phyloP scores from a whole-genome alignment of 2,329 filamentous ascomycete species.

The Pezicula carpinea region DNA sequence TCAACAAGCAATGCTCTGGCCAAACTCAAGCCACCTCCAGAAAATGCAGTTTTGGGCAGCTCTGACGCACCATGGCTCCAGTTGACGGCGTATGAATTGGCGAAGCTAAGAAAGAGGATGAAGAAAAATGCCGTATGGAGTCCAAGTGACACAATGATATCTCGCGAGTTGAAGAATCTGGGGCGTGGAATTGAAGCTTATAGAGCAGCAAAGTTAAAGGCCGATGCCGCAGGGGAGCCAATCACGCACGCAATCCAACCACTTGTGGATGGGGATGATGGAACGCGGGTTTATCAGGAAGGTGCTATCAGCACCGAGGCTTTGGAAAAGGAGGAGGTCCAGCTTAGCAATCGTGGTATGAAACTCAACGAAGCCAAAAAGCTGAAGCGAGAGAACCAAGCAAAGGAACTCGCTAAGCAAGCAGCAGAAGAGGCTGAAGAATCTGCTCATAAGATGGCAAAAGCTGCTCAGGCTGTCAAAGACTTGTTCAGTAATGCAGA shows the following conservation, averaged over 20 bases:
- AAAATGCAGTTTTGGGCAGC: slow-evolving; percentile 54
- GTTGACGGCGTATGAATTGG: slow-evolving; percentile 60
- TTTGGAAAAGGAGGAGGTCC: slow-evolving; percentile 49
- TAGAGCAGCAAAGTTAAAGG: slow-evolving; percentile 56
- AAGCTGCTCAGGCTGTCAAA: slow-evolving; percentile 42
- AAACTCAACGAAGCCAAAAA: slow-evolving; percentile 77
- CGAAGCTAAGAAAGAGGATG: slow-evolving; percentile 74
- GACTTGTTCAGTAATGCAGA: slow-evolving; percentile 27
- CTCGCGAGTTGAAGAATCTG: slow-evolving; percentile 67
- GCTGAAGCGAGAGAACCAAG: slow-evolving; percentile 68
- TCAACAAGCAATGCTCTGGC: slow-evolving; percentile 32
- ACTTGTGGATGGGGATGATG: slow-evolving; percentile 24
- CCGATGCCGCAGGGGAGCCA: slow-evolving; percentile 58
- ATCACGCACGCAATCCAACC: slow-evolving; percentile 43
- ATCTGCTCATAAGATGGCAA: slow-evolving; percentile 48
- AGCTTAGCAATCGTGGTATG: slow-evolving; percentile 68
- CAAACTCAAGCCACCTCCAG: slow-evolving; percentile 50
- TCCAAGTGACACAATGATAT: slow-evolving; percentile 81
- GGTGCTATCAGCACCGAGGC: slow-evolving; percentile 51
- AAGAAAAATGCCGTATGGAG: slow-evolving; percentile 89
- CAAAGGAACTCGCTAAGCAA: slow-evolving; percentile 59
- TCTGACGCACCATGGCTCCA: slow-evolving; percentile 61
- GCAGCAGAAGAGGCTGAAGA: slow-evolving; percentile 60
- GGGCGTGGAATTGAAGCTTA: slow-evolving; percentile 63
- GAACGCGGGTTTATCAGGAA: slow-evolving; percentile 48